Evolutionary conservation across 345 rosid genomes (phyloP), one percentile per base, ranked within the genome.

Genomic region (Clausena lansium): DNA sequence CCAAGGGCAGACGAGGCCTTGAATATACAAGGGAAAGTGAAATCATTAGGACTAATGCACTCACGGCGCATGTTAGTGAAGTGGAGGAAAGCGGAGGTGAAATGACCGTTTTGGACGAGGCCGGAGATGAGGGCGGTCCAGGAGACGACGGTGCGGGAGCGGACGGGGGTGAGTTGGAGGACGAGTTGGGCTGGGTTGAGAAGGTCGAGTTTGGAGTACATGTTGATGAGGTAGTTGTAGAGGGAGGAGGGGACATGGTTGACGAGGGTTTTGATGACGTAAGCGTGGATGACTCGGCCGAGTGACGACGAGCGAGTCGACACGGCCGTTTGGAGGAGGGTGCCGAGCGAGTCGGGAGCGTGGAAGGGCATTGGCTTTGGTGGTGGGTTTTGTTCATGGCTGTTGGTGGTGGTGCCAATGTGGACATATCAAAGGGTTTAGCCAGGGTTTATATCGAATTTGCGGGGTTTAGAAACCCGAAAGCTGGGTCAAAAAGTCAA

Each of bases 121-220:
- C 97, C 97, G 5, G 98, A 86, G 78, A 92, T 82, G 50, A 92
- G 87, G 15, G 96, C 79, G 0, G 98, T 91, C 96, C 94, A 94
- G 74, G 93, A 81, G 85, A 91, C 94, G 69, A 90, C 98, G 77
- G 88, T 81, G n/a, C 97, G 91, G 8, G 69, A 50, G 1, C 45
- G 67, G 19, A 81, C 25, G 4, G 91, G 90, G 30, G 89, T 85
- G 84, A 84, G 88, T 5, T 76, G 87, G 76, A 94, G 97, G 84
- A 89, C 77, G 81, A 89, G 78, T 1, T 82, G 77, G 27, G 98
- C 93, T 22, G 93, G 81, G 72, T 83, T 77, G 3, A 84, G 91
- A 66, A 78, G 87, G 87, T 89, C 87, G 80, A 94, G 88, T 73
- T 92, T 91, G 79, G 98, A 86, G 89, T 94, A 94, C 88, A 92